phyloP scores from a whole-genome alignment of 148 eudicot genomes.

The Cornus controversa region DNA sequence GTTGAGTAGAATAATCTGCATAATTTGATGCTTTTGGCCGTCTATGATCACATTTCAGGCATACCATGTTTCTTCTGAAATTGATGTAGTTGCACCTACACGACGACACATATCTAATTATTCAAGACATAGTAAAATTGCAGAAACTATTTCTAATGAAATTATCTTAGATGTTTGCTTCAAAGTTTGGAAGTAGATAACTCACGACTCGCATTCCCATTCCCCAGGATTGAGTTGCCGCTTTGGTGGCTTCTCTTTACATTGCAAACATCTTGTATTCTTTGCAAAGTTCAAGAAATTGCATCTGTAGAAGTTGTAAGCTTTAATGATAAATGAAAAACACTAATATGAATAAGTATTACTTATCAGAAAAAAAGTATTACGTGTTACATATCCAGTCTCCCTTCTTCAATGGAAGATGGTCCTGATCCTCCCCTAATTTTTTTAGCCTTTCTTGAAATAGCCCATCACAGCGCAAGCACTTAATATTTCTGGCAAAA shows the following conservation, averaged over 20 bases:
- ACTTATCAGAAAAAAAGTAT: slow-evolving; percentile 30
- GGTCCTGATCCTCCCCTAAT: slow-evolving; percentile 32
- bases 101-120: background rate
- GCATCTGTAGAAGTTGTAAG: slow-evolving; percentile 39
- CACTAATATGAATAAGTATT: slow-evolving; percentile 15
- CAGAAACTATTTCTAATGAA: background rate
- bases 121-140: background rate
- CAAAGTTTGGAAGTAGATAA: slow-evolving; percentile 1
- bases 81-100: slow-evolving; percentile 72
- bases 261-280: slow-evolving; percentile 48
- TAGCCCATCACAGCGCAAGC: slow-evolving; percentile 40
- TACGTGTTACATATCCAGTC: slow-evolving; percentile 67
- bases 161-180: background rate
- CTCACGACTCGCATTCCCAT: slow-evolving; percentile 80
- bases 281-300: slow-evolving; percentile 54
- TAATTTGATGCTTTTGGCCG: slow-evolving; percentile 35
- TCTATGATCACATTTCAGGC: slow-evolving; percentile 57
- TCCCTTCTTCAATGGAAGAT: slow-evolving; percentile 51
- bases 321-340: slow-evolving; percentile 3
- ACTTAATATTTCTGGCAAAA: slow-evolving; percentile 46
- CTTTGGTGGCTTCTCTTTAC: slow-evolving; percentile 58
- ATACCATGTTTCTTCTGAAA: slow-evolving; percentile 51
- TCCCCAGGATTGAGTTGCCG: slow-evolving; percentile 58
- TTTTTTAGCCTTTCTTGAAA: slow-evolving; percentile 31
- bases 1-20: slow-evolving; percentile 3